Base-by-base conservation (phyloP, 2,329 filamentous ascomycete species). In the Diplodia sapinea region DNA sequence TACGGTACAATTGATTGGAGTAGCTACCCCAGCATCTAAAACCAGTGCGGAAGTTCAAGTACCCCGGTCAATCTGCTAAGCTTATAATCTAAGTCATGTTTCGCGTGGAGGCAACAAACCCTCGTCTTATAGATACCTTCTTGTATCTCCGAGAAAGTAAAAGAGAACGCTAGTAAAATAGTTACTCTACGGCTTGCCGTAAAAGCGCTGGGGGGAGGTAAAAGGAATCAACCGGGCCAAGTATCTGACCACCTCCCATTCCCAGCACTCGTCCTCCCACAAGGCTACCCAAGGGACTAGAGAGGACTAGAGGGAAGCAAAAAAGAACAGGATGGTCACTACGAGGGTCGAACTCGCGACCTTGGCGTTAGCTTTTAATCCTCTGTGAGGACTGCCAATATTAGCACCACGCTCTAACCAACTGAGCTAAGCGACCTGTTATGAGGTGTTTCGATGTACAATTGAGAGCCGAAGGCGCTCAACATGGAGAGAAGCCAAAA, bases 341-440 rank as follows among this genome's bases (percentile, higher is more conserved):
- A 69, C 67, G 68, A 64, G 66, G 68, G 68, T 69, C 68, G 68
- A 69, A 69, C 68, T 63, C 68, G 61, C 68, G 68, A 68, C 68
- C 68, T 69, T 69, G 68, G 68, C 68, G 66, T 69, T 43, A 52
- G 43, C 40, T 31, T 0, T 17, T 15, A 26, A n/a, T 43, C 33
- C 23, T 51, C 52, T 40, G 0, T 0, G 64, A 40, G n/a, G 11
- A 20, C 49, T 38, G 52, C 51, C 26, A 43, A 40, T 66, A 68
- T 69, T 69, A 69, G 68, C 66, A 69, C 68, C 68, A 69, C 68
- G 68, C 68, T 69, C 68, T 69, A 69, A 69, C 68, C 68, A 69
- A 69, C 68, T 69, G 68, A 69, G 68, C 67, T 68, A 68, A 68
- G 61, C 67, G 67, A 68, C 67, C 67, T 57, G 20, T 49, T 20